A percentile compares a stretch with the other conserved stretches of the same genome.
phyloP scores from a whole-genome alignment of 495 filamentous ascomycete genomes.

The Darksidea phi region DNA sequence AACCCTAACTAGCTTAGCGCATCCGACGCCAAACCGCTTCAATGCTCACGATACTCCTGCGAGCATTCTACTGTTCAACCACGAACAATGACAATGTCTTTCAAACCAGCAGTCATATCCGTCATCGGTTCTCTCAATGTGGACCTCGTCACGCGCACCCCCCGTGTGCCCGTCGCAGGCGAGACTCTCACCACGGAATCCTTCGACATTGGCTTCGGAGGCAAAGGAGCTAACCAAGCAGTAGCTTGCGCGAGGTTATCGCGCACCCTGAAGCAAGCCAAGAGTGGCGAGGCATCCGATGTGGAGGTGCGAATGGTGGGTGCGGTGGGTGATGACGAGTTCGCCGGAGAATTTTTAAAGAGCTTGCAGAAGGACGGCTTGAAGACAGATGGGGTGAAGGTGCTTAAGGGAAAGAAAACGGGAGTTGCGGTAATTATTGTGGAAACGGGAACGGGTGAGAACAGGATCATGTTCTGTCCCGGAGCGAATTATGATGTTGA shows the following conservation, averaged over 20 bases:
- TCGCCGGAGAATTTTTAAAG: conserved; percentile 52
- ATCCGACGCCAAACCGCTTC: too few species aligned
- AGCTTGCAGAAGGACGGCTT: conserved; percentile 56
- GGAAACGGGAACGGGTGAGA: conserved; percentile 80
- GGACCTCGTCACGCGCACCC: conserved; percentile 83
- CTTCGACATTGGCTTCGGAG: conserved; percentile 78
- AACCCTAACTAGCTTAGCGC: too few species aligned
- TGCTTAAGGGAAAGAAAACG: conserved; percentile 57
- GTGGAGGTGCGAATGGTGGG: conserved; percentile 78
- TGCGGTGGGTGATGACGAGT: conserved; percentile 71
- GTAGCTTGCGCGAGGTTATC: conserved; percentile 72
- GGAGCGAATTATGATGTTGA: conserved; percentile 65
- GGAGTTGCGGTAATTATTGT: conserved; percentile 82
- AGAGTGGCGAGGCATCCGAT: conserved; percentile 13
- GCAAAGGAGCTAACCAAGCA: conserved; percentile 96
- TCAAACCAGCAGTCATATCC: conserved; percentile 51
- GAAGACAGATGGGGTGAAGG: conserved; percentile 55
- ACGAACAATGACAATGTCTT: conserved; percentile 12
- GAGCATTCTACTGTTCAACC: too few species aligned
- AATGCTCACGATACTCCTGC: too few species aligned
- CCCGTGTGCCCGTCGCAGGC: conserved; percentile 76
- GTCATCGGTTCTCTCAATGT: conserved; percentile 92
- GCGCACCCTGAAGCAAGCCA: conserved; percentile 46
- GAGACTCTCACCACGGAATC: conserved; percentile 82
- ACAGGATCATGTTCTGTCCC: conserved; percentile 77